Conservation (phyloP, 305 asterid genomes). For the Ajuga reptans region DNA sequence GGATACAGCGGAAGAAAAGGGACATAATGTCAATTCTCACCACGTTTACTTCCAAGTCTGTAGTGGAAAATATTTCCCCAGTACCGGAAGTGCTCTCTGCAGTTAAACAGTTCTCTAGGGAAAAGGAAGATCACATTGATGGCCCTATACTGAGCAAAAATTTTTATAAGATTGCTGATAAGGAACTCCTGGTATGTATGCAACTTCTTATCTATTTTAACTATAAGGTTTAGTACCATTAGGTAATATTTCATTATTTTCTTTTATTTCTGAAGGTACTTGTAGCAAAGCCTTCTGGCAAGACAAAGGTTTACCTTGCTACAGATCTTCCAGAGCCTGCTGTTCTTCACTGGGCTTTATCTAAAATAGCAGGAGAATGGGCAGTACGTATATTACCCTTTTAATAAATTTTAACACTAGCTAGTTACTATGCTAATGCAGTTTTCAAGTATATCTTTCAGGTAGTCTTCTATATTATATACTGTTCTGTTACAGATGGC, state of each 20-base stretch:
- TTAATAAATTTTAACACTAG: conserved; percentile 1
- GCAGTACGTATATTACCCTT: conserved; percentile 37
- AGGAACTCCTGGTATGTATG: conserved; percentile 71
- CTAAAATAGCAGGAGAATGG: conserved; percentile 87
- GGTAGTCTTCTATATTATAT: neutral
- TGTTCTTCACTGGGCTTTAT: conserved; percentile 94
- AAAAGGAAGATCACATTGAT: conserved; percentile 54
- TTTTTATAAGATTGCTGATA: conserved; percentile 50
- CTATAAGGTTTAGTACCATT: neutral
- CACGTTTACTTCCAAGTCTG: conserved; percentile 39
- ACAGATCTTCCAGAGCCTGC: conserved; percentile 71
- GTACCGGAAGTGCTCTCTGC: conserved; percentile 53
- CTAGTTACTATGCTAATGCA: neutral
- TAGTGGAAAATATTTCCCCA: conserved; percentile 35
- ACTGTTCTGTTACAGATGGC: conserved; percentile 4
- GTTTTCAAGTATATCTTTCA: neutral
- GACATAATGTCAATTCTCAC: conserved; percentile 54
- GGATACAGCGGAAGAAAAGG: conserved; percentile 88
- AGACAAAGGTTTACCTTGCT: conserved; percentile 65
- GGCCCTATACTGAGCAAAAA: conserved; percentile 48
- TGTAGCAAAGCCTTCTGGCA: conserved; percentile 50
- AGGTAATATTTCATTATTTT: conserved; percentile 7
- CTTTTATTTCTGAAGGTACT: conserved; percentile 54
- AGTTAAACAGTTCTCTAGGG: conserved; percentile 43
- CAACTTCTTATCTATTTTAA: conserved; percentile 15